Evolutionary conservation across 2,329 filamentous ascomycete species (phyloP), one percentile per base, ranked within the genome.

Genomic region (Emergomyces pasteurianus): DNA sequence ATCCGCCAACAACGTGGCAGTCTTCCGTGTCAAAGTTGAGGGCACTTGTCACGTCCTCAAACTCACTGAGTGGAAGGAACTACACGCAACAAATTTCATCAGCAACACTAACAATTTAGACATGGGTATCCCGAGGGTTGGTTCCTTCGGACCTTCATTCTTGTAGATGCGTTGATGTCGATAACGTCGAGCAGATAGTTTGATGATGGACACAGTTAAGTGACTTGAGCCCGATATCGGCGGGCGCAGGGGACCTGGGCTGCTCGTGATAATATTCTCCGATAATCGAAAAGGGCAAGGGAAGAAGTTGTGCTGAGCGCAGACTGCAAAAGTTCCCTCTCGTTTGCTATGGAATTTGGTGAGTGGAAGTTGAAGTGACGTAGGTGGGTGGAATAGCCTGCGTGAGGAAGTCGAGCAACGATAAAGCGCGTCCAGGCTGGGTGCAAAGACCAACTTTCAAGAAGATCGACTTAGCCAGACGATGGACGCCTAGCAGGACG

Each of bases 21-120:
- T 97, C 92, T 58, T 89, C 85, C 0, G 92, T 96, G 70, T 94
- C 90, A 80, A 97, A 97, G 73, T 96, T 97, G 72, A 99, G 85
- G 65, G 92, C 89, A 77, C 88, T 88, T 63, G 91, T 92, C 67
- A 97, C 89, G 74, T 88, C 86, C 75, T 97, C 92, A 72, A 97
- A 92, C 67, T 95, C 89, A 75, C 86, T 87, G 65, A 96, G 83
- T 63, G 92, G 91, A 69, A 99, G 82, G 76, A 95, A 99, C 92
- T 99, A 73, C 71, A 73, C 21, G 28, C 14, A 16, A 23, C 34
- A n/a, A 28, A 34, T 47, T 36, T 58, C 36, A 49, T 58, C 40
- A 58, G 56, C 26, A 57, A 46, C 40, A 49, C 16, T 34, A 36
- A 49, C 31, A 50, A 23, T 16, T 18, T n/a, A 57, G 38, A 43